Percentiles rank a stretch among this genome's conserved stretches.
These are phyloP conservation scores for Solanum tacnaense DNA, from an alignment of 257 asterid genomes.

Conservation along the genomic window DNA sequence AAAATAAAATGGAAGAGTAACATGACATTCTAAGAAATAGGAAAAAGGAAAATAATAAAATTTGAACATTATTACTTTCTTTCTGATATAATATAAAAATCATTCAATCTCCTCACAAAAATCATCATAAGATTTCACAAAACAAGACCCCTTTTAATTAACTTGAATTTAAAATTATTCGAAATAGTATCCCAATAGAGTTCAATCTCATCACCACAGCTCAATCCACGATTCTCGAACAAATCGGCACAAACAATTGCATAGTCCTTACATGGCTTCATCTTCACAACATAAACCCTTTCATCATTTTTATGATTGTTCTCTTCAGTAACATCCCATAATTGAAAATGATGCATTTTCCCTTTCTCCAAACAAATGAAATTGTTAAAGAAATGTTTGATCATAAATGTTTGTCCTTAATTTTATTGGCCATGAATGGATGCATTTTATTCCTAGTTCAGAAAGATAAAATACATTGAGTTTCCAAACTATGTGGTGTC, in stretches of 20 bases:
- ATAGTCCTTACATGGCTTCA: not conserved
- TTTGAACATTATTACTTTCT: too few species aligned
- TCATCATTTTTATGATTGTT: not conserved
- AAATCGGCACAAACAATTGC: not conserved
- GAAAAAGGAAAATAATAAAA: too few species aligned
- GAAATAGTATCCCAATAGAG: not conserved
- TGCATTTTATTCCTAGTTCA: not conserved
- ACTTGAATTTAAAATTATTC: not conserved
- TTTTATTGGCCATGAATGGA: not conserved
- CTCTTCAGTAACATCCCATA: not conserved
- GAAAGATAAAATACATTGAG: not conserved
- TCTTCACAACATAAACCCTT: not conserved
- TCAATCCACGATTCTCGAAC: not conserved
- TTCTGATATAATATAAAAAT: too few species aligned
- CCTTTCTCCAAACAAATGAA: not conserved
- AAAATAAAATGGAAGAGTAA: too few species aligned
- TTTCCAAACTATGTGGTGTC: not conserved
- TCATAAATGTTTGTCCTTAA: not conserved
- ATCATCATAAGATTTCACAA: too few species aligned
- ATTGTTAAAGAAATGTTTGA: not conserved
- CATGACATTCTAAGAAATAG: not conserved
- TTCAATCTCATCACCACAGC: not conserved
- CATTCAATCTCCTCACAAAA: not conserved
- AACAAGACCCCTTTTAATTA: too few species aligned
- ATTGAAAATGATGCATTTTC: not conserved